Percentiles rank a stretch among this genome's conserved stretches.
Evolutionary conservation across 208 protist genomes (phyloP).

Genomic region (Acanthamoeba sp.): DNA sequence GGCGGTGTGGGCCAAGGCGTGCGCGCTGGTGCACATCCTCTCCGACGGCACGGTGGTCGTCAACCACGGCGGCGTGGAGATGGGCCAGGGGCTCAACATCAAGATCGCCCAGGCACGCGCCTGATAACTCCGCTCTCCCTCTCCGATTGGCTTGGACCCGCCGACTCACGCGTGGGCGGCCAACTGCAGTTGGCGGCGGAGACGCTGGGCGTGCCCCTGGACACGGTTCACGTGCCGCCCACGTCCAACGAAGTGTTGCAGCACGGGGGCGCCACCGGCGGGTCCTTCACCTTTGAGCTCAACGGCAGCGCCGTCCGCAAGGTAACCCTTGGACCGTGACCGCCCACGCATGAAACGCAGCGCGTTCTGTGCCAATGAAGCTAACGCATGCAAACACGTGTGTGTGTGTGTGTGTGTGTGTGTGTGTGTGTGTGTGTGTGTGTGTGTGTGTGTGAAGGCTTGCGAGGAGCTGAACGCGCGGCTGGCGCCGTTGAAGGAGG

Average conservation of each 20-base stretch:
- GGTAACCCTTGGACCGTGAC: too few species aligned
- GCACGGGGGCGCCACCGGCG: neutral
- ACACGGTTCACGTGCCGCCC: neutral
- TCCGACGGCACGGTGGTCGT: slow-evolving; percentile 77
- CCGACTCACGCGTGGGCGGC: too few species aligned
- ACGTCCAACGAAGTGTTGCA: neutral
- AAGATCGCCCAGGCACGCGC: slow-evolving; percentile 74
- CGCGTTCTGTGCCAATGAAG: too few species aligned
- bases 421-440: too few species aligned
- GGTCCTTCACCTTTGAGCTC: neutral
- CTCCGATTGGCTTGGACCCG: neutral
- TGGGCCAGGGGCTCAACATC: slow-evolving; percentile 86
- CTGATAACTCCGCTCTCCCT: neutral
- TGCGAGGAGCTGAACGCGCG: neutral
- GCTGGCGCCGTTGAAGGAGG: neutral
- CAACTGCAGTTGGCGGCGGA: neutral
- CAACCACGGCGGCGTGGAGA: slow-evolving; percentile 82
- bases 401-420: too few species aligned
- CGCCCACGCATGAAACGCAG: too few species aligned
- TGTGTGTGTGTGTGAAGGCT: too few species aligned
- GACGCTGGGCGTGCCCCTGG: neutral
- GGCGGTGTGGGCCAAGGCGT: neutral
- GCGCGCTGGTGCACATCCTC: slow-evolving; percentile 69
- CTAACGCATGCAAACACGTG: too few species aligned
- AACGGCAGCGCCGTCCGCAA: neutral